Percentiles rank a stretch among this genome's conserved stretches.
Evolutionary conservation across 495 filamentous ascomycete genomes (phyloP).

Genomic region (Penicillium argentinense): DNA sequence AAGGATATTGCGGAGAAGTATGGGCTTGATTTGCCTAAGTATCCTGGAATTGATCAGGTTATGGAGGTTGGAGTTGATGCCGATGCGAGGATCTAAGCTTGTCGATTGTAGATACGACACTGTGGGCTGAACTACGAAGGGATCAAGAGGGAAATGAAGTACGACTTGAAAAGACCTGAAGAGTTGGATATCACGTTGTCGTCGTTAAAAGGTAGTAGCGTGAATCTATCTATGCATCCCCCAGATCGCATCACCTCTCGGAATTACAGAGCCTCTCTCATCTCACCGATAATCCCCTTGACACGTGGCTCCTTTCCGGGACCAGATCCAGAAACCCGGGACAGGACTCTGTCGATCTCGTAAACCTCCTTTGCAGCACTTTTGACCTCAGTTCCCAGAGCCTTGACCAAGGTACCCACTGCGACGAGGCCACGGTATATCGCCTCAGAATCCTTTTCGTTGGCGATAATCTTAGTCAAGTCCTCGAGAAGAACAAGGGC

Average conservation of each 20-base stretch:
- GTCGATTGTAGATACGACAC: too few species aligned
- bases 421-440: conserved; percentile 82
- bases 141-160: too few species aligned
- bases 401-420: conserved; percentile 65
- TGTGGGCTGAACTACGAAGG: background rate
- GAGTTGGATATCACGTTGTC: conserved; percentile 10
- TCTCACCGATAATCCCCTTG: conserved; percentile 49
- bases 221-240: conserved; percentile 16
- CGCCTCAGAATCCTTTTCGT: conserved; percentile 75
- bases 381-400: conserved; percentile 46
- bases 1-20: conserved; percentile 83
- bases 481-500: conserved; percentile 62
- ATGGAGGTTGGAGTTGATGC: conserved; percentile 66
- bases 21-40: conserved; percentile 76
- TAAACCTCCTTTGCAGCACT: conserved; percentile 52
- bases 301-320: conserved; percentile 50
- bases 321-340: conserved; percentile 33
- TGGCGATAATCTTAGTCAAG: conserved; percentile 58
- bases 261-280: conserved; percentile 32
- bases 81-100: conserved; percentile 57
- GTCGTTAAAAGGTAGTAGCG: conserved; percentile 22
- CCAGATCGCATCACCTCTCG: conserved; percentile 1
- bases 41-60: conserved; percentile 87
- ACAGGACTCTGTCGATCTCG: conserved; percentile 37
- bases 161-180: background rate